Percentiles rank a stretch among this genome's conserved stretches.
phyloP scores from a whole-genome alignment of 2,329 filamentous ascomycete genomes.

The Berkeleyomyces basicola region DNA sequence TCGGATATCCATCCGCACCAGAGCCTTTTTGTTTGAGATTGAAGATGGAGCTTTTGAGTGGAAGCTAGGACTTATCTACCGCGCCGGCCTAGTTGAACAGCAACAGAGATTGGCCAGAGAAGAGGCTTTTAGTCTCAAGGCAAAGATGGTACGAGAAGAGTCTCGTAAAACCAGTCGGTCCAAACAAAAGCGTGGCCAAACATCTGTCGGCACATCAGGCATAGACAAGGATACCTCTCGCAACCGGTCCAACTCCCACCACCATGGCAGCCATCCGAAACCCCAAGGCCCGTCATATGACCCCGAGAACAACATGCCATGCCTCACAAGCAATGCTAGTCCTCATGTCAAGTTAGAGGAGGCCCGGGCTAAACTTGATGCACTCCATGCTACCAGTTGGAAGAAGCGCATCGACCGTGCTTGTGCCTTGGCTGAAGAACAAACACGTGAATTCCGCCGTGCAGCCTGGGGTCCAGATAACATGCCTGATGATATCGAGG shows the following conservation, averaged over 20 bases:
- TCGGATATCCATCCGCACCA: constrained; percentile 65
- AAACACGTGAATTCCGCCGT: constrained; percentile 63
- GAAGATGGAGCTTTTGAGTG: constrained; percentile 96
- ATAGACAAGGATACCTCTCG: constrained; percentile 17
- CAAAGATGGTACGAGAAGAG: constrained; percentile 64
- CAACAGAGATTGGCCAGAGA: constrained; percentile 77
- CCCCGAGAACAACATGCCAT: constrained; percentile 46
- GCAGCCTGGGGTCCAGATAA: constrained; percentile 73
- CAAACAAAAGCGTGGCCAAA: constrained; percentile 24
- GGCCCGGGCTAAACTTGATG: constrained; percentile 57
- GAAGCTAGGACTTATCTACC: constrained; percentile 90
- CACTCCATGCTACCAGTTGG: constrained; percentile 81
- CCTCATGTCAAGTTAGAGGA: constrained; percentile 43
- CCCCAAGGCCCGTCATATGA: constrained; percentile 55
- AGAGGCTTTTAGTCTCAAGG: constrained; percentile 76
- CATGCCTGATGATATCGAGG: constrained; percentile 63
- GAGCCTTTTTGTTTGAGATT: constrained; percentile 74
- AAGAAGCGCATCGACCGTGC: constrained; percentile 73
- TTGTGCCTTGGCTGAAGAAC: constrained; percentile 49
- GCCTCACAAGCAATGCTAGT: constrained; percentile 17
- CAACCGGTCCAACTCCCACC: constrained; percentile 32
- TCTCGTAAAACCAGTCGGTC: constrained; percentile 37
- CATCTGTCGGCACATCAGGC: not conserved
- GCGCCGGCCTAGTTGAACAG: constrained; percentile 75
- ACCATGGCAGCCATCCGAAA: constrained; percentile 22